Base-by-base conservation (phyloP, 805 yeast genomes). In the Ogataea methanolica region DNA sequence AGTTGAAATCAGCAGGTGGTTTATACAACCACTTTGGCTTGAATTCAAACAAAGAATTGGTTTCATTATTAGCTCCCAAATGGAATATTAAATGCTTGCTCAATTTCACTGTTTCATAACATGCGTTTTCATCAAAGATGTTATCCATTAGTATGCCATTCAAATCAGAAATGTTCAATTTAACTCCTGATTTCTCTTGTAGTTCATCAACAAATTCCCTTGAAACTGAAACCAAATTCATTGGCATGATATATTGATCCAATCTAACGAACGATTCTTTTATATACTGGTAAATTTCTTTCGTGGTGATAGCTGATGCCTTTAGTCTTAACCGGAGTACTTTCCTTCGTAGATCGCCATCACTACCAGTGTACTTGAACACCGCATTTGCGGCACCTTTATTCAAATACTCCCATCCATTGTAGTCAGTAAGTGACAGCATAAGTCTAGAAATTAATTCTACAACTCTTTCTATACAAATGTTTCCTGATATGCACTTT, bases 1-100 rank as follows among this genome's bases (percentile, higher is more conserved):
- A 64, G 33, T 59, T 58, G 16, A 65, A 57, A 11, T 45, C 41
- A 5, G 22, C 21, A 1, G 62, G 63, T n/a, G 67, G 68, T 36
- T 61, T 62, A 53, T 73, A 73, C 19, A 76, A 55, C 82, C 82
- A 77, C 58, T 77, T 77, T 0, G 82, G 82, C 47, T 77, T 77
- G 47, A 76, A 62, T 52, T 77, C 82, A 46, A 76, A 66, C 54
- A 40, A 19, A 5, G 53, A 34, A 6, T 26, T 9, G 6, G 46
- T 46, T 3, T 49, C 36, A 1, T 33, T 11, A 14, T 22, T 35
- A 0, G 44, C 29, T 23, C 49, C 44, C 1, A 52, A n/a, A 41
- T 55, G 59, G 16, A 65, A 48, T 3, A 44, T 46, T 34, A 62
- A 38, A 44, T 66, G 65, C 40, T 67, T 67, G 46, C 55, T 59